These are phyloP conservation scores for Solanum paucissectum DNA, from an alignment of 257 asterid species.

Conservation along the genomic window DNA sequence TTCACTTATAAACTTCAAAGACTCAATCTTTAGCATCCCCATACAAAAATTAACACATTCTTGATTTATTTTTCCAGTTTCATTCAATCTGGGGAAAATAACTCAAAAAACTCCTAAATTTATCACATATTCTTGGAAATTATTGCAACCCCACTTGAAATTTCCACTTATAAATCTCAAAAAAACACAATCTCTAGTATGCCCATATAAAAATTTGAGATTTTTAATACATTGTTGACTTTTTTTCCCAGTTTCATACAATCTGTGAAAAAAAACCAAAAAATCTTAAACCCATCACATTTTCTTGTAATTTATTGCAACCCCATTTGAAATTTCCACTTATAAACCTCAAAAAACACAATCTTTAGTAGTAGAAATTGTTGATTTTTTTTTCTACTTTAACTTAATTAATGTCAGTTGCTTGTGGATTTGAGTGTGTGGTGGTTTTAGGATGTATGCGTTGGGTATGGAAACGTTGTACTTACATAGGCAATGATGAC, in stretches of 20 bases:
- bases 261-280: neutral
- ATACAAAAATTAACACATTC: neutral
- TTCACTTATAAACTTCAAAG: neutral
- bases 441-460: conserved; percentile 68
- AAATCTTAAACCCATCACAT: neutral
- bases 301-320: neutral
- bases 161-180: neutral
- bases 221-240: neutral
- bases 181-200: neutral
- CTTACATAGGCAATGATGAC: conserved; percentile 87
- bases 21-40: neutral
- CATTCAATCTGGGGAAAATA: neutral
- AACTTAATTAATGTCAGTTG: conserved; percentile 38
- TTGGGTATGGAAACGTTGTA: conserved; percentile 98
- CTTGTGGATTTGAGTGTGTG: conserved; percentile 70
- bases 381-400: neutral
- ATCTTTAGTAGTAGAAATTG: neutral
- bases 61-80: neutral
- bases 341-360: neutral
- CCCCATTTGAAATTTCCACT: neutral
- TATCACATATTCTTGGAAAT: neutral
- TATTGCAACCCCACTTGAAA: neutral
- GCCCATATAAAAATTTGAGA: neutral
- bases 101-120: neutral
- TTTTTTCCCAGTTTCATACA: neutral